Evolutionary conservation across 2,329 filamentous ascomycete species (phyloP), one percentile per base, ranked within the genome.

Genomic region (Clarireedia paspali): DNA sequence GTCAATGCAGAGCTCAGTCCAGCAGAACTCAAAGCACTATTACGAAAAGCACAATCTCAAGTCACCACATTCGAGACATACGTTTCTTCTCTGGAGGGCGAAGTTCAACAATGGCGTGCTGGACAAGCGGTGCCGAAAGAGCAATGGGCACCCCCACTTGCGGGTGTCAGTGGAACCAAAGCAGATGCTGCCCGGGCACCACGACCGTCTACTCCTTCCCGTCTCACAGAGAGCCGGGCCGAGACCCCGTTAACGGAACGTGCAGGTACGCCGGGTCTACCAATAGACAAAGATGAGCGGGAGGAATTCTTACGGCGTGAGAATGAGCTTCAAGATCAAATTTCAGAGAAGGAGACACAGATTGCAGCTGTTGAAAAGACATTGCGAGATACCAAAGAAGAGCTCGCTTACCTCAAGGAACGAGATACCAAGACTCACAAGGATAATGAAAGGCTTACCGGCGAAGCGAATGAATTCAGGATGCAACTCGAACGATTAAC

Each of bases 1-100:
- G 88, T 99, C 81, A 99, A 99, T 70, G 91, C 92, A 47, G 94
- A 99, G 73, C 82, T 99, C 66, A 97, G 92, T 67, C 94, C 94
- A 47, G 84, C 91, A 12, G 94, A 99, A 73, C 84, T 99, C 77
- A 99, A 97, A 75, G 80, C 85, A 50, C 80, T 96, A 67, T 84
- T 99, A 70, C 91, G 89, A 74, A 96, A 96, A 73, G 90, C 91
- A 14, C 91, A 96, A 72, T 84, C 82, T 52, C 91, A 96, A 70
- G 86, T 94, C 63, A 89, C 88, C 23, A 91, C 84, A 15, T 97
- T 95, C 71, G 89, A 96, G 70, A 83, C 77, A 57, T 97, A 97
- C 68, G 88, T 97, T 59, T 80, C 84, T 20, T 87, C 80, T 39
- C 75, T 97, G 57, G 91, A 99, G 69, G 81, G 83, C 49, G 94